Evolutionary conservation across 129 eudicot genomes (phyloP), one percentile per base, ranked within the genome.

Genomic region (Flaveria bidentis): DNA sequence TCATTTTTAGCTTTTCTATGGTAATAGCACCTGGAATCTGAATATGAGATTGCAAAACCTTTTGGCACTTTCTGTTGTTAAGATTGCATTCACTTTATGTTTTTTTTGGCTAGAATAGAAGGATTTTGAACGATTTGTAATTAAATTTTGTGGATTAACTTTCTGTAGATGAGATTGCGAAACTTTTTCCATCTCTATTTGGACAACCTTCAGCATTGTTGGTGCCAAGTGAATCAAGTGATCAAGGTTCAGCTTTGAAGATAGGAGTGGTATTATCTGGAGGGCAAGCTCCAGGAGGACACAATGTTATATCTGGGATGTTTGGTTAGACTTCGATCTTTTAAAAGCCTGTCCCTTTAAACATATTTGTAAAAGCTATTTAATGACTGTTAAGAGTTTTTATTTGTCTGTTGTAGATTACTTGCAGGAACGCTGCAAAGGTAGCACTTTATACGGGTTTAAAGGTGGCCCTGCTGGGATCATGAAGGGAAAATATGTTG

Each of bases 281-380:
- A 81, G 94, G 94, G 23, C 94, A 88, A 88, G 94, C 94, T 78
- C 94, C 94, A 15, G 94, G 94, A 76, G 94, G 94, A 36, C 94
- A 88, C 76, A 88, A 88, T 76, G 94, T 88, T 50, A 88, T 88
- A 69, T 88, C 85, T 53, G 94, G 94, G 70, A 86, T 88, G 66
- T 88, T 86, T 62, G 94, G 94, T 88, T 5, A 79, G 94, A 30
- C 62, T 71, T 69, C 72, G 47, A 49, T 13, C 41, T 45, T 72
- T 20, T 16, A 9, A 18, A n/a, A n/a, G n/a, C n/a, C n/a, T n/a
- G n/a, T n/a, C n/a, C n/a, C n/a, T n/a, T n/a, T n/a, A n/a, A n/a
- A n/a, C n/a, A n/a, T n/a, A n/a, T n/a, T n/a, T n/a, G 33, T 57
- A 15, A 62, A 63, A 69, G 23, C 13, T n/a, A 13, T 49, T 23